Percentiles rank a stretch among this genome's conserved stretches.
These are phyloP conservation scores for Botrytis paeoniae DNA, from an alignment of 2,329 filamentous ascomycete genomes.

Conservation along the genomic window DNA sequence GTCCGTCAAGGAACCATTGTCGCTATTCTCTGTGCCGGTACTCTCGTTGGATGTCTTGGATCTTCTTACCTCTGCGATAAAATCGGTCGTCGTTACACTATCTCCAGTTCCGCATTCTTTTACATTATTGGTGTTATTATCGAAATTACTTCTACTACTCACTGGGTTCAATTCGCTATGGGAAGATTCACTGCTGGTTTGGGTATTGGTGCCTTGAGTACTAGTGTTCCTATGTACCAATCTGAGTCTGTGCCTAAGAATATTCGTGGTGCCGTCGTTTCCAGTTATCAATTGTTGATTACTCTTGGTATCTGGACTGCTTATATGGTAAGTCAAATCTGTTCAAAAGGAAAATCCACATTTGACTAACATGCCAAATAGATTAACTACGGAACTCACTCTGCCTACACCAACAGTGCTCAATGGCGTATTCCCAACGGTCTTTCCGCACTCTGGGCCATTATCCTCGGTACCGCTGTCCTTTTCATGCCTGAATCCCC, in stretches of 20 bases:
- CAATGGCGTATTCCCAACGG: constrained; percentile 63
- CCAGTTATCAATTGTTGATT: constrained; percentile 66
- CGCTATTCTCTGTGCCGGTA: constrained; percentile 59
- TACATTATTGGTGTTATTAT: constrained; percentile 63
- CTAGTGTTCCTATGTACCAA: constrained; percentile 67
- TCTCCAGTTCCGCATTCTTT: constrained; percentile 56
- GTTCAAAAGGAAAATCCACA: neutral
- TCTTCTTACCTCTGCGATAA: constrained; percentile 60
- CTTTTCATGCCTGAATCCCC: constrained; percentile 55
- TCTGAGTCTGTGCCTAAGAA: constrained; percentile 62
- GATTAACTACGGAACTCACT: constrained; percentile 60
- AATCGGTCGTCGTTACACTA: constrained; percentile 59
- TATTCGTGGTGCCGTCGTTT: constrained; percentile 61
- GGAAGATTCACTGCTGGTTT: constrained; percentile 65
- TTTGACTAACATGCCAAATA: constrained; percentile 40
- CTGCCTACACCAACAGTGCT: constrained; percentile 42
- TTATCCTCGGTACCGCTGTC: constrained; percentile 50
- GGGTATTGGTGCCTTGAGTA: constrained; percentile 62
- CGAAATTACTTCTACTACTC: constrained; percentile 54
- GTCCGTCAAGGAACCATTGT: constrained; percentile 60
- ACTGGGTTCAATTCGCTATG: constrained; percentile 63
- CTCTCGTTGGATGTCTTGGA: constrained; percentile 54
- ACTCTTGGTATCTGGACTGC: constrained; percentile 63
- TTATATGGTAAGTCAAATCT: constrained; percentile 45
- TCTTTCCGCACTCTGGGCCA: constrained; percentile 54